Base-by-base conservation (phyloP, 2,329 filamentous ascomycete species). In the Phyllosticta citrichinensis region DNA sequence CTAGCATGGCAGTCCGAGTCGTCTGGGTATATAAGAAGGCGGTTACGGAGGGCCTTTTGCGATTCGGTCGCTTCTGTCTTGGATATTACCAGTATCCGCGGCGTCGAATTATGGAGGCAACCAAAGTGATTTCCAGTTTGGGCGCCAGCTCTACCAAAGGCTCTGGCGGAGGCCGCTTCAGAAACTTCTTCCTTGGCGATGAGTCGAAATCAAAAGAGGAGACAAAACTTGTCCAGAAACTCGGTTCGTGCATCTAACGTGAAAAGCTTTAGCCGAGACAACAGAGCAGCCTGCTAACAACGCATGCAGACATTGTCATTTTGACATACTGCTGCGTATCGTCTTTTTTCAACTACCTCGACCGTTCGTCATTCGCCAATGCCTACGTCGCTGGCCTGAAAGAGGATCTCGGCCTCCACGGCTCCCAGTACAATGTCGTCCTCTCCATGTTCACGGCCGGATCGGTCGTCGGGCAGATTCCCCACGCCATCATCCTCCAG, bases 281-380 rank as follows among this genome's bases (percentile, higher is more conserved):
- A 10, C 27, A 5, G 27, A 10, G 9, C 27, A 10, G 6, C 24
- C 17, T n/a, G n/a, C 14, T 17, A n/a, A 55, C 17, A 10, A 40
- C 19, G 30, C n/a, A 22, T 33, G 2, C 6, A n/a, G 24, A 55
- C 33, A 60, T 40, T 19, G 9, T 61, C 14, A 19, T 55, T 30
- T 52, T 68, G 66, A 64, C 69, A 22, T 70, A 70, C 56, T 70
- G 67, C 53, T 70, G 68, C 56, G 65, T 68, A 24, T 68, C 67
- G 17, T 70, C 70, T 58, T 70, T 70, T n/a, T 70, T 70, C 64
- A 70, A 70, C 20, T 70, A 70, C 55, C 61, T 70, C 20, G 68
- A 68, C 63, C 67, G 67, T 24, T 65, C 66, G 52, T 67, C 68
- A 6, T 70, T 70, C 35, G 65, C 68, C 22, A 70, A 70, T 66